phyloP scores from a whole-genome alignment of 2,329 filamentous ascomycete species.

The Alternaria incomplexa region DNA sequence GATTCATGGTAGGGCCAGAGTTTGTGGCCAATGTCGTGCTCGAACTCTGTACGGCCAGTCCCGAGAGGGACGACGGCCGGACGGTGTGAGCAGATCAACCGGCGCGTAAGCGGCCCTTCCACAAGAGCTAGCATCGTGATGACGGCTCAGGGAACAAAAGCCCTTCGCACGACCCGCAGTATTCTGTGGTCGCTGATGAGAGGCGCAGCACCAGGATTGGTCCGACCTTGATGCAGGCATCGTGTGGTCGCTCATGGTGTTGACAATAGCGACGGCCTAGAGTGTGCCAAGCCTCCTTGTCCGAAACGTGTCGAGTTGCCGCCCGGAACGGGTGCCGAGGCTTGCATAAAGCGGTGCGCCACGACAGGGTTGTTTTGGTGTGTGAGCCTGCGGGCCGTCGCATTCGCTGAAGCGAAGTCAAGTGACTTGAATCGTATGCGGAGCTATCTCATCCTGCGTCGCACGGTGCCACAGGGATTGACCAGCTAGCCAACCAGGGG shows the following conservation, averaged over 20 bases:
- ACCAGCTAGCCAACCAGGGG: conserved; percentile 42
- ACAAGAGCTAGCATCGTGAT: conserved; percentile 32
- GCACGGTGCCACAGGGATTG: conserved; percentile 30
- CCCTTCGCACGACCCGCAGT: background rate
- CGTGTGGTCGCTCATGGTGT: conserved; percentile 16
- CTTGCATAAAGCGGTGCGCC: conserved; percentile 42
- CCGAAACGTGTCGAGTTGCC: conserved; percentile 45
- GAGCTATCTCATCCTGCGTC: conserved; percentile 45
- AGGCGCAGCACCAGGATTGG: conserved; percentile 6
- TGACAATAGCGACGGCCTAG: conserved; percentile 18
- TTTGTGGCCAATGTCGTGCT: conserved; percentile 34
- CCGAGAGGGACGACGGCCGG: conserved; percentile 36
- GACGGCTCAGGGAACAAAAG: conserved; percentile 22
- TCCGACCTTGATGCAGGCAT: conserved; percentile 21
- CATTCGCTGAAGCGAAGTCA: conserved; percentile 59
- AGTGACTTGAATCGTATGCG: conserved; percentile 67
- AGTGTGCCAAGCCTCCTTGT: conserved; percentile 36
- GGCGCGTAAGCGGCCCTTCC: conserved; percentile 45
- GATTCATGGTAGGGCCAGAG: conserved; percentile 24
- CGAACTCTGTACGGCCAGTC: conserved; percentile 42
- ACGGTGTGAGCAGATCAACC: conserved; percentile 44
- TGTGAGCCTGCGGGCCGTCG: conserved; percentile 46
- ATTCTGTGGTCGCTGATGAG: background rate
- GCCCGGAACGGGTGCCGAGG: conserved; percentile 45
- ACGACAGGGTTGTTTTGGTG: conserved; percentile 40